phyloP scores from a whole-genome alignment of 2,329 filamentous ascomycete species.

The Fusarium oligoseptatum region DNA sequence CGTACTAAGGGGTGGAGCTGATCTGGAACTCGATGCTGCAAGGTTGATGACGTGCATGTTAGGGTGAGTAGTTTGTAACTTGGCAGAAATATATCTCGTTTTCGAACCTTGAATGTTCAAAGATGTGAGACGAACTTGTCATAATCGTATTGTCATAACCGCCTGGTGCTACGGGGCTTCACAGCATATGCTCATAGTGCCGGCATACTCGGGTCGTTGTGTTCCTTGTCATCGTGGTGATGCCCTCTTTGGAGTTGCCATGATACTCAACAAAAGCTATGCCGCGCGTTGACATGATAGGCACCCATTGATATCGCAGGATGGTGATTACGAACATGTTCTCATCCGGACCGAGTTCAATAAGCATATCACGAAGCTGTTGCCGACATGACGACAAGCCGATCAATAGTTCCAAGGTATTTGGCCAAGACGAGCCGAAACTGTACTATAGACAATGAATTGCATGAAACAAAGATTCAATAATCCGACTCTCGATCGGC shows the following conservation, averaged over 20 bases:
- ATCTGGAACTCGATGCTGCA: not conserved
- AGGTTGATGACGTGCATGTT: not conserved
- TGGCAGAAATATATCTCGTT: not conserved
- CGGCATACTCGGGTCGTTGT: not conserved
- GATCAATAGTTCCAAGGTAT: not conserved
- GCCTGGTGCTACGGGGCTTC: not conserved
- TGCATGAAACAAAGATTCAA: not conserved
- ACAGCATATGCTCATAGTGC: not conserved
- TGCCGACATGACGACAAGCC: not conserved
- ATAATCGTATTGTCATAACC: not conserved
- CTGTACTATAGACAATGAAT: not conserved
- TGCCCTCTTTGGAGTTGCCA: not conserved
- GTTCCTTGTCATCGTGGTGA: not conserved
- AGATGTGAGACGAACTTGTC: not conserved
- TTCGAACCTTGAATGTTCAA: not conserved
- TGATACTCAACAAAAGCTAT: not conserved
- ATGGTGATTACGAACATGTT: not conserved
- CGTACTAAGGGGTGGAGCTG: conserved; percentile 19
- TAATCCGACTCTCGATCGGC: not conserved
- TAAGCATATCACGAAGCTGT: not conserved
- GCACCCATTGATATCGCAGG: not conserved
- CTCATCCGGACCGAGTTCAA: not conserved
- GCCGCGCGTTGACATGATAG: not conserved
- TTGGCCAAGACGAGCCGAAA: not conserved
- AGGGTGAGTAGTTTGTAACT: not conserved